Evolutionary conservation across 805 yeast genomes (phyloP), one percentile per base, ranked within the genome.

Genomic region (Candida succiphila): DNA sequence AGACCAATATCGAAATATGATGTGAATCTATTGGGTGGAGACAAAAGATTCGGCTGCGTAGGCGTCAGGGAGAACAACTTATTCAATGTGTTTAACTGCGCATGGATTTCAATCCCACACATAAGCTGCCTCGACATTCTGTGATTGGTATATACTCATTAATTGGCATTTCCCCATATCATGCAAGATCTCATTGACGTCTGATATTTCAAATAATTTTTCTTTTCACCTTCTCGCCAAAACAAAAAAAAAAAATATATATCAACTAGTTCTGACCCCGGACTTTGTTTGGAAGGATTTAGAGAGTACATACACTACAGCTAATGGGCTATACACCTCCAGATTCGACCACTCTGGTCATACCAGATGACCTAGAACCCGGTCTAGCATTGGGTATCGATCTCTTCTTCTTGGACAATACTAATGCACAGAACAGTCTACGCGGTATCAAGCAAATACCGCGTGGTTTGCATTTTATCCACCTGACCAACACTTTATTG

Each of bases 41-140:
- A 46, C 6, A 63, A 60, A 29, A 48, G 56, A 10, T 57, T 56
- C 29, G 72, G 64, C 34, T 71, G 66, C 6, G 67, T 59, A 3
- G 56, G 56, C 2, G 88, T 69, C 2, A 64, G 45, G 3, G 96
- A 82, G 44, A 92, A 92, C 19, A 92, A 71, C 54, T 92, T 92
- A 35, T 69, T 62, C 25, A 56, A 50, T 0, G 96, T 84, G 41
- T 72, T 67, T 35, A 92, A 61, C 54, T 92, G 98, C 1, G 96
- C 81, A 53, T 92, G 98, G 28, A 92, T 82, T 54, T 92, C 98
- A 24, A 92, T 60, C 0, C 98, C 98, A 49, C 95, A 82, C 49
- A 77, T 83, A 42, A 89, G 37, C 36, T 40, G 17, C 15, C 27
- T 24, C 34, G 40, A 37, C 45, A 17, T 42, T 29, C 12, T 21